Evolutionary conservation across 768 basidiomycete genomes (phyloP).

Genomic region (Daedalea quercina): DNA sequence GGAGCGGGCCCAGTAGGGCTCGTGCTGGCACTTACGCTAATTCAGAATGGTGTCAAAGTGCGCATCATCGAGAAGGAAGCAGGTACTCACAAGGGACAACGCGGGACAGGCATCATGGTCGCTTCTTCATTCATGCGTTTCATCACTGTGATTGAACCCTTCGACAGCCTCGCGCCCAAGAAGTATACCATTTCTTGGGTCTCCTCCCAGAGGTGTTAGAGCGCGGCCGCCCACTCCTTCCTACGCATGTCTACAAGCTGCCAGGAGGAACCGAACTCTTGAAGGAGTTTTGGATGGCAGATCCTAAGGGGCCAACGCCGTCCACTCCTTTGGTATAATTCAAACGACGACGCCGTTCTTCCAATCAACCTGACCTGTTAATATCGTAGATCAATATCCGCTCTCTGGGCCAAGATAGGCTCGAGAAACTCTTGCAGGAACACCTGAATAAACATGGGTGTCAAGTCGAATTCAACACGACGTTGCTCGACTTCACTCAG

Average conservation of each 20-base stretch:
- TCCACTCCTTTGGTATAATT: conserved; percentile 11
- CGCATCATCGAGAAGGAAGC: conserved; percentile 15
- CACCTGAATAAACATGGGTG: conserved; percentile 19
- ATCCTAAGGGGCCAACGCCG: conserved; percentile 3
- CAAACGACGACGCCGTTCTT: no score
- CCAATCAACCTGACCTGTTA: neutral
- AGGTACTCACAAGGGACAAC: conserved; percentile 15
- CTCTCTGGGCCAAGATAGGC: conserved; percentile 11
- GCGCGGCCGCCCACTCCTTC: neutral
- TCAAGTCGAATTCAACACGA: conserved; percentile 29
- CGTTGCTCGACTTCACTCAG: conserved; percentile 29
- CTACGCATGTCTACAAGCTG: conserved; percentile 12
- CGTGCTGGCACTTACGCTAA: conserved; percentile 11
- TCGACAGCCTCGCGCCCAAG: conserved; percentile 16
- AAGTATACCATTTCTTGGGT: conserved; percentile 15
- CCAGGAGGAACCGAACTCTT: conserved; percentile 10
- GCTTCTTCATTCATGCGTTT: neutral
- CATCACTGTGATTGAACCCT: no score
- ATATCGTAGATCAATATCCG: neutral
- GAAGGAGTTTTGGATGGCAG: conserved; percentile 3
- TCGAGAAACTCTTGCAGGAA: conserved; percentile 26
- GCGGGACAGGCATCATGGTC: conserved; percentile 25
- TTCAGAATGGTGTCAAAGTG: conserved; percentile 15
- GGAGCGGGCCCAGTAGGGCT: conserved; percentile 17
- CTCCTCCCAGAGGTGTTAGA: conserved; percentile 11